Percentiles rank a stretch among this genome's conserved stretches.
Evolutionary conservation across 768 basidiomycete species (phyloP).

Genomic region (Gloeophyllum trabeum): DNA sequence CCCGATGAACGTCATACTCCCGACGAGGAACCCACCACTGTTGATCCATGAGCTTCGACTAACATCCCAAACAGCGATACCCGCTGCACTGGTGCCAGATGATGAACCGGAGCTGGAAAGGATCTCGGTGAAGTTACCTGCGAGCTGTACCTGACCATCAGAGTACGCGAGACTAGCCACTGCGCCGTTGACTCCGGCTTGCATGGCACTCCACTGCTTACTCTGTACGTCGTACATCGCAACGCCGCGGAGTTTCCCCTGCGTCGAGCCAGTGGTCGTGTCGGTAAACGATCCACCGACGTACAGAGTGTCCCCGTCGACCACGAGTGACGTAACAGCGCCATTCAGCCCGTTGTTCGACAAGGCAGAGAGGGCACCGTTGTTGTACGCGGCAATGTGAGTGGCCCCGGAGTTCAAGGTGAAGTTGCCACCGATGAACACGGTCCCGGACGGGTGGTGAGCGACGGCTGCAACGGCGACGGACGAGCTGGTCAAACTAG

Average conservation of each 20-base stretch:
- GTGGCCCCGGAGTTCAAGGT: slow-evolving; percentile 41
- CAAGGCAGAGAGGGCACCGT: slow-evolving; percentile 40
- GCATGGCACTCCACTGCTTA: slow-evolving; percentile 58
- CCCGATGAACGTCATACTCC: slow-evolving; percentile 56
- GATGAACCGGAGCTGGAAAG: slow-evolving; percentile 22
- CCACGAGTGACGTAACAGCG: slow-evolving; percentile 53
- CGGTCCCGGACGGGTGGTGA: slow-evolving; percentile 51
- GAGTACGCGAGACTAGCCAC: slow-evolving; percentile 52
- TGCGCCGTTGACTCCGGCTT: slow-evolving; percentile 63
- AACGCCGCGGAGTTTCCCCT: slow-evolving; percentile 43
- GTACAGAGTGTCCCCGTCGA: slow-evolving; percentile 55
- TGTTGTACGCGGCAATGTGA: slow-evolving; percentile 67
- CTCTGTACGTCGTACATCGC: slow-evolving; percentile 60
- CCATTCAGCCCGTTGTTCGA: slow-evolving; percentile 71
- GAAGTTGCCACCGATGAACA: slow-evolving; percentile 77
- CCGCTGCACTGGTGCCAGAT: slow-evolving; percentile 30
- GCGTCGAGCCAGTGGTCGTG: slow-evolving; percentile 40
- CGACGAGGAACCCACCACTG: slow-evolving; percentile 62
- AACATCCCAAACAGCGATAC: slow-evolving; percentile 72
- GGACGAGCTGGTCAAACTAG: slow-evolving; percentile 22
- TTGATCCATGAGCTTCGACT: slow-evolving; percentile 53
- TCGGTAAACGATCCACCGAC: slow-evolving; percentile 86
- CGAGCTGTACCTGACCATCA: slow-evolving; percentile 44
- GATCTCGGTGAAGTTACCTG: slow-evolving; percentile 64
- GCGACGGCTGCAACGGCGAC: slow-evolving; percentile 41